A percentile compares a stretch with the other conserved stretches of the same genome.
phyloP scores from a whole-genome alignment of 2,329 filamentous ascomycete genomes.

The Colletotrichum nymphaeae region DNA sequence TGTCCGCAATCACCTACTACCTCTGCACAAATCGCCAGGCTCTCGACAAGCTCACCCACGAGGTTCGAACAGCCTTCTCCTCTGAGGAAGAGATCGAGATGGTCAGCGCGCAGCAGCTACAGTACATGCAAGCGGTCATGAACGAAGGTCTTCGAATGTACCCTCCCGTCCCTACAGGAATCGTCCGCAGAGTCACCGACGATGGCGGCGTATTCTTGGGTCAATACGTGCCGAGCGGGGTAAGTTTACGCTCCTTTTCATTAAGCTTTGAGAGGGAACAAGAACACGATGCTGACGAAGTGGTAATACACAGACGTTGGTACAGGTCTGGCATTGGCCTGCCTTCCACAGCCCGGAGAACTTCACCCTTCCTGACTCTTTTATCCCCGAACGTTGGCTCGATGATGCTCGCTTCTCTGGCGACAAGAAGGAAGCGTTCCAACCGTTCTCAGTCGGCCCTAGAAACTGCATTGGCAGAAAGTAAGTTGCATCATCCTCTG shows the following conservation, averaged over 20 bases:
- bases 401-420: slow-evolving; percentile 26
- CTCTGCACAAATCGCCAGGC: background rate
- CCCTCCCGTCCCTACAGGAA: slow-evolving; percentile 38
- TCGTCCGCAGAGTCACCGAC: background rate
- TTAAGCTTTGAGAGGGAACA: background rate
- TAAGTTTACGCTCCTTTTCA: slow-evolving; percentile 33
- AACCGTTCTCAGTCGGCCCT: slow-evolving; percentile 61
- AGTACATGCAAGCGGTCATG: slow-evolving; percentile 49
- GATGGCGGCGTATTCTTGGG: slow-evolving; percentile 46
- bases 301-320: slow-evolving; percentile 25
- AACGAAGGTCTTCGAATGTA: slow-evolving; percentile 53
- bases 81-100: slow-evolving; percentile 46
- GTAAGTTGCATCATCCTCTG: slow-evolving; percentile 49
- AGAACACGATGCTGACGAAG: background rate
- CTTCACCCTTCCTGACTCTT: slow-evolving; percentile 46
- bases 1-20: slow-evolving; percentile 18
- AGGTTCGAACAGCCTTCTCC: slow-evolving; percentile 48
- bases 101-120: slow-evolving; percentile 40
- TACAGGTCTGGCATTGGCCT: slow-evolving; percentile 40
- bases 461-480: slow-evolving; percentile 63
- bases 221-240: slow-evolving; percentile 45
- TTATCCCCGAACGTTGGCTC: slow-evolving; percentile 59
- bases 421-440: slow-evolving; percentile 55
- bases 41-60: slow-evolving; percentile 42
- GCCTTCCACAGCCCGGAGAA: slow-evolving; percentile 44